Base-by-base conservation (phyloP, 345 rosid genomes). In the Citrus sp. region DNA sequence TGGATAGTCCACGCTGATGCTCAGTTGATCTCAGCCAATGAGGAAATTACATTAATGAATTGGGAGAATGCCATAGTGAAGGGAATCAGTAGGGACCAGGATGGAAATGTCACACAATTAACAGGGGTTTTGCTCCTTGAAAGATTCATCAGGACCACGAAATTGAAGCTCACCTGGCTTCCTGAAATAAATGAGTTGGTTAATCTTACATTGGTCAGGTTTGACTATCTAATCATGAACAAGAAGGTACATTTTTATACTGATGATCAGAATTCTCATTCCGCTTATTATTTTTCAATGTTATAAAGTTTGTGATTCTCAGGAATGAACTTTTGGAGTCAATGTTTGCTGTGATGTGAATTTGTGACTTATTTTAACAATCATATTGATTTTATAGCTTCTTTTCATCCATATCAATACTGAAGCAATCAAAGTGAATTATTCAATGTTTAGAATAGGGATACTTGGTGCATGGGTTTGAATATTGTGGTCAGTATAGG, bases 61-160 rank as follows among this genome's bases (percentile, higher is more conserved):
- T 94, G 97, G 97, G 98, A 95, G 67, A 93, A 93, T 80, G 95
- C 98, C 34, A 85, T 93, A 7, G 88, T 95, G 59, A 90, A 90
- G 76, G 94, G 91, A 76, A 82, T 92, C 46, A 81, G 37, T 14
- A 92, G 87, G 87, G 95, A 88, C 60, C 75, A 87, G 75, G 86
- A 87, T 46, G 97, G 98, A 80, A 82, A 65, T 71, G 81, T 93
- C 78, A 84, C 81, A 25, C 84, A 85, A 19, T 77, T 95, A 79
- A 82, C 83, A 1, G 98, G 98, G 10, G 83, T 89, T 65, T 75
- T 93, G 82, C 91, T 93, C 88, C 93, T 89, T 72, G 90, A 94
- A 74, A 97, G 97, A 77, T 92, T 95, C 79, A 93, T 90, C 8
- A 93, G 90, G 94, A 89, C 93, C n/a, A 93, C 95, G 9, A 90